phyloP scores from a whole-genome alignment of 2,329 filamentous ascomycete genomes.

The Paramyrothecium sp. region DNA sequence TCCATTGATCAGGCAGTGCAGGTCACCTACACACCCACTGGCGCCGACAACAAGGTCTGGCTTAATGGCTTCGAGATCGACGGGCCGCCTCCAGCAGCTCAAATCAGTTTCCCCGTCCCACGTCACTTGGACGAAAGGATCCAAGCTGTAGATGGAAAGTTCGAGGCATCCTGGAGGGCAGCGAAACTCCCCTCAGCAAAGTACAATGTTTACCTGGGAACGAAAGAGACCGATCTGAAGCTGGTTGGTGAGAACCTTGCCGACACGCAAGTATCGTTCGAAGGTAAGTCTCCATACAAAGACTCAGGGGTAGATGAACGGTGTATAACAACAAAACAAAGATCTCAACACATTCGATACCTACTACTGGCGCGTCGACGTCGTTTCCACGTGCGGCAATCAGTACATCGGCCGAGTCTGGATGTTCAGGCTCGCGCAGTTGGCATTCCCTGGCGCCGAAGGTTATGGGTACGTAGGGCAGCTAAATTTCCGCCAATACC shows the following conservation, averaged over 20 bases:
- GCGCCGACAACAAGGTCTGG: constrained; percentile 18
- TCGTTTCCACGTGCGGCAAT: constrained; percentile 10
- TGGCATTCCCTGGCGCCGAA: constrained; percentile 36
- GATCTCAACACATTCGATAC: constrained; percentile 18
- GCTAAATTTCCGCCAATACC: background rate
- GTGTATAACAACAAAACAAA: background rate
- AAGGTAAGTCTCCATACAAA: background rate
- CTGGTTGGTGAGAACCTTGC: constrained; percentile 3
- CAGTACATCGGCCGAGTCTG: constrained; percentile 22
- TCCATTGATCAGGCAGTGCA: constrained; percentile 15
- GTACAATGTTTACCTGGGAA: constrained; percentile 26
- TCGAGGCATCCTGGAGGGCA: constrained; percentile 20
- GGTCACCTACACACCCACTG: constrained; percentile 18
- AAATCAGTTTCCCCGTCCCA: constrained; percentile 24
- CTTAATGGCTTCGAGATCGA: constrained; percentile 30
- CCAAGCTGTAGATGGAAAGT: constrained; percentile 10
- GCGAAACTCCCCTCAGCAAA: constrained; percentile 10
- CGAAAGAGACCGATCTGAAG: constrained; percentile 8
- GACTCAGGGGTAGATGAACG: background rate
- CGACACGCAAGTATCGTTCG: background rate
- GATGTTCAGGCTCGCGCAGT: constrained; percentile 26
- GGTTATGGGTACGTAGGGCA: constrained; percentile 23
- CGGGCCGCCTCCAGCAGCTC: constrained; percentile 14
- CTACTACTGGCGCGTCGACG: constrained; percentile 29
- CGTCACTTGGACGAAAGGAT: constrained; percentile 26